Percentiles rank a stretch among this genome's conserved stretches.
These are phyloP conservation scores for Boletus pseudopeckii DNA, from an alignment of 768 basidiomycete species.

Conservation along the genomic window DNA sequence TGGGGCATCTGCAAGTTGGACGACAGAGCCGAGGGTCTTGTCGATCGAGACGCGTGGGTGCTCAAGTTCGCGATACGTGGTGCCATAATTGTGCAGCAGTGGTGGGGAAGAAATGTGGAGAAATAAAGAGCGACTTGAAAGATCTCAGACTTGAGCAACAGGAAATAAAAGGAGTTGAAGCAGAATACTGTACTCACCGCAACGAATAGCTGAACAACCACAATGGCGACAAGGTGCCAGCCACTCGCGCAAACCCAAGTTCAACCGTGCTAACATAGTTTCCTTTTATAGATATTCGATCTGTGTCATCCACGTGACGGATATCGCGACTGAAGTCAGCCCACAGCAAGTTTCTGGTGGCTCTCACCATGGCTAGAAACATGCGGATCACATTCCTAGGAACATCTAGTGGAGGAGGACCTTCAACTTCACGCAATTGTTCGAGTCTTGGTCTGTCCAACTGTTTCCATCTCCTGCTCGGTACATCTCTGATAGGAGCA, in stretches of 20 bases:
- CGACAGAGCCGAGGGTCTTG: slow-evolving; percentile 1
- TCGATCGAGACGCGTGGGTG: slow-evolving; percentile 15
- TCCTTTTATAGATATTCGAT: slow-evolving; percentile 20
- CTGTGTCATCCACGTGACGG: neutral
- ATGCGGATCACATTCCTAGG: slow-evolving; percentile 72
- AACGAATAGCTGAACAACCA: slow-evolving; percentile 1
- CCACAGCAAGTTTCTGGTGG: neutral
- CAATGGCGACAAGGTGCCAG: slow-evolving; percentile 11
- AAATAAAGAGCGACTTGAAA: slow-evolving; percentile 18
- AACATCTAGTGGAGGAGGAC: slow-evolving; percentile 75
- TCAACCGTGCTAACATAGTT: slow-evolving; percentile 17
- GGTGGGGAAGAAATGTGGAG: neutral
- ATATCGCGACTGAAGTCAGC: too few relatives aligned
- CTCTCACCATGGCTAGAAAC: slow-evolving; percentile 33
- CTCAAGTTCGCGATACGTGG: slow-evolving; percentile 10
- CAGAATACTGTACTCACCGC: slow-evolving; percentile 13
- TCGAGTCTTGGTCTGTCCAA: slow-evolving; percentile 48
- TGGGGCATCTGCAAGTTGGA: slow-evolving; percentile 37
- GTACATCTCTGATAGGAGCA: neutral
- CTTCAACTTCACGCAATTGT: slow-evolving; percentile 68
- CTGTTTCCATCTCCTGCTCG: neutral
- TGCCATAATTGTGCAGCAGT: slow-evolving; percentile 9
- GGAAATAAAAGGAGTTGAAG: neutral
- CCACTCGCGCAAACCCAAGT: slow-evolving; percentile 3
- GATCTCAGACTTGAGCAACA: neutral